Conservation (phyloP, 2,329 filamentous ascomycete genomes). For the Plenodomus lindquistii region DNA sequence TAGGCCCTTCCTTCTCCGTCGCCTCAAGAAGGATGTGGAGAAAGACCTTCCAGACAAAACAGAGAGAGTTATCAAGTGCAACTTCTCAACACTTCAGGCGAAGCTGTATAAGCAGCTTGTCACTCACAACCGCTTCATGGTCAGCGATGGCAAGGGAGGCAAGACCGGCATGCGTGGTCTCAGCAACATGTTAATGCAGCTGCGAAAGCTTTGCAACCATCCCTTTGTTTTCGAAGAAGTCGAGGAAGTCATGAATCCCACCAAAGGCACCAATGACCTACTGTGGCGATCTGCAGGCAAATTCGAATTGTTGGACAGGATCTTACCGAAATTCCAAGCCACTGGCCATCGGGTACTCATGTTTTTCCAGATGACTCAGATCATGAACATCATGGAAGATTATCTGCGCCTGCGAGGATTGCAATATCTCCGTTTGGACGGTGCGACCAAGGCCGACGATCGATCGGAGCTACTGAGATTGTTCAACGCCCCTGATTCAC, state of each 20-base stretch:
- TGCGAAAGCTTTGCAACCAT: slow-evolving; percentile 98
- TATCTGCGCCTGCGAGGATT: slow-evolving; percentile 84
- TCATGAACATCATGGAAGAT: slow-evolving; percentile 99
- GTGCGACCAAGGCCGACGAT: slow-evolving; percentile 96
- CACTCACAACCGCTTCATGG: slow-evolving; percentile 89
- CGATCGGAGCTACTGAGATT: slow-evolving; percentile 84
- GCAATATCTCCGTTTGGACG: slow-evolving; percentile 88
- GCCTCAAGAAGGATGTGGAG: slow-evolving; percentile 99
- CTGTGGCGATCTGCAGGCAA: slow-evolving; percentile 96
- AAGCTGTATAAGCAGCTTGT: slow-evolving; percentile 98
- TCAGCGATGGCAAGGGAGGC: slow-evolving; percentile 92
- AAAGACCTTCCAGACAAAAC: slow-evolving; percentile 99
- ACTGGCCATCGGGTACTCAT: slow-evolving; percentile 95
- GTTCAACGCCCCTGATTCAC: slow-evolving; percentile 88
- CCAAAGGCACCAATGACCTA: slow-evolving; percentile 84
- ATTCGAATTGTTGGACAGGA: slow-evolving; percentile 90
- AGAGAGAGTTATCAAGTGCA: slow-evolving; percentile 98
- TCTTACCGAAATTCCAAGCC: slow-evolving; percentile 89
- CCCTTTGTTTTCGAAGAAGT: slow-evolving; percentile 98
- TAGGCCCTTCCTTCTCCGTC: slow-evolving; percentile 93
- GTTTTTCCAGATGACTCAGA: slow-evolving; percentile 99
- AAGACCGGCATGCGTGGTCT: slow-evolving; percentile 92
- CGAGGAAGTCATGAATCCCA: slow-evolving; percentile 96
- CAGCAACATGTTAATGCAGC: slow-evolving; percentile 99
- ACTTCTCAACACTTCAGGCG: slow-evolving; percentile 90